phyloP scores from a whole-genome alignment of 1,284 basidiomycete species.

The Polyporus tsugae region DNA sequence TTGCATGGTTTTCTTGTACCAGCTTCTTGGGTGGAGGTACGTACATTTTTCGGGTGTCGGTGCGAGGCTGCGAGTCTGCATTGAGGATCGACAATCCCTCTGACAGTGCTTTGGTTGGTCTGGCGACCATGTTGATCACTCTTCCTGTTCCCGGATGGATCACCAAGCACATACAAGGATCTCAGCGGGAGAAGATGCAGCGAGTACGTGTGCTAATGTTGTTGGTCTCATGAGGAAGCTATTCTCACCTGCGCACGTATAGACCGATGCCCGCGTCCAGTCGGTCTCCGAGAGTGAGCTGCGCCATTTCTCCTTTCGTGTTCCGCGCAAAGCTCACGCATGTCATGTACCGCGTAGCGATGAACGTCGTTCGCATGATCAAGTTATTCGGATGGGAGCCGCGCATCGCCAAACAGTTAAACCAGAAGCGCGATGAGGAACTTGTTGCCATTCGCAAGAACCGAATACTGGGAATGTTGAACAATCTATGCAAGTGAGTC shows the following conservation, averaged over 20 bases:
- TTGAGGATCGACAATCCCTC: neutral
- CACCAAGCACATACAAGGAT: conserved; percentile 40
- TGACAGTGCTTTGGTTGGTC: conserved; percentile 55
- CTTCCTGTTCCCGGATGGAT: conserved; percentile 59
- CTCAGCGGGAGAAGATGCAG: conserved; percentile 45
- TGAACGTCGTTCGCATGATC: conserved; percentile 54
- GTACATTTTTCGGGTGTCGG: neutral
- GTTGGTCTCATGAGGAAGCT: conserved; percentile 33
- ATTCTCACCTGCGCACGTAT: conserved; percentile 21
- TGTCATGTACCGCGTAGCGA: conserved; percentile 33
- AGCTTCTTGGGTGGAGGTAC: conserved; percentile 56
- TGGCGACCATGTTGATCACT: conserved; percentile 57
- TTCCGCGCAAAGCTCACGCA: neutral
- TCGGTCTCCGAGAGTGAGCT: conserved; percentile 55
- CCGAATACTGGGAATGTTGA: conserved; percentile 23
- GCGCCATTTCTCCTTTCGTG: neutral
- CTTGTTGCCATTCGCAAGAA: conserved; percentile 53
- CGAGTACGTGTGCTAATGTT: conserved; percentile 33
- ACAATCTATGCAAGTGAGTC: conserved; percentile 26
- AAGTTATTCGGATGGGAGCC: conserved; percentile 53
- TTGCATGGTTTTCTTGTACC: conserved; percentile 53
- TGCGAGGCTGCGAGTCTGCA: neutral
- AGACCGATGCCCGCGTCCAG: conserved; percentile 61
- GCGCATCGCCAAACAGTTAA: conserved; percentile 52
- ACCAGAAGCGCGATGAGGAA: conserved; percentile 63